Evolutionary conservation across 2,329 filamentous ascomycete genomes (phyloP).

Genomic region (Claviceps lovelessii): DNA sequence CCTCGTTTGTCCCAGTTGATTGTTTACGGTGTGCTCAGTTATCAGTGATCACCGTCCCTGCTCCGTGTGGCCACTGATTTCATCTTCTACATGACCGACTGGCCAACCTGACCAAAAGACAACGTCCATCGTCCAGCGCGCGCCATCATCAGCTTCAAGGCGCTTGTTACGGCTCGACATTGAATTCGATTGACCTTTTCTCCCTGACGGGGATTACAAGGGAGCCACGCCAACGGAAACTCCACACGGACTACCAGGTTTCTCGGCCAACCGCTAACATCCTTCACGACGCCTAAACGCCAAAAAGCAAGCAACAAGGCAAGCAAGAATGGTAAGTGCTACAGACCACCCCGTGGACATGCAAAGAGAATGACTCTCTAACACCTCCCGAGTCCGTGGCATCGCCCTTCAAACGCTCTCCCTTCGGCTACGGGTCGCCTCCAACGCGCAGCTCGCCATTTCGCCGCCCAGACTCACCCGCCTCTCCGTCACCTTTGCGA

Average conservation of each 20-base stretch:
- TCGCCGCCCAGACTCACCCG: slow-evolving; percentile 45
- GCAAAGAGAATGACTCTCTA: slow-evolving; percentile 14
- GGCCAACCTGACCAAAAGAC: background rate
- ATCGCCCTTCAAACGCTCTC: slow-evolving; percentile 53
- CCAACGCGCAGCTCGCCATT: slow-evolving; percentile 47
- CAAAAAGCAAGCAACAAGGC: background rate
- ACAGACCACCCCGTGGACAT: slow-evolving; percentile 7
- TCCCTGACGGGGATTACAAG: background rate
- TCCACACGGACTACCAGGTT: slow-evolving; percentile 6
- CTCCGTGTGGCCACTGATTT: background rate
- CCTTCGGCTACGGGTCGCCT: slow-evolving; percentile 55
- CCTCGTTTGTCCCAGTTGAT: slow-evolving; percentile 14
- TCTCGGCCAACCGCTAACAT: slow-evolving; percentile 11
- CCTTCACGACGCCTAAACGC: background rate
- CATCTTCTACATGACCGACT: background rate
- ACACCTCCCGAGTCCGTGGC: slow-evolving; percentile 33
- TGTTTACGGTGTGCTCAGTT: slow-evolving; percentile 13
- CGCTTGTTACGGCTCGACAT: background rate
- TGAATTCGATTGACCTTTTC: background rate
- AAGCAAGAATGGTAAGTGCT: slow-evolving; percentile 17
- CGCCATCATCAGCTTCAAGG: background rate
- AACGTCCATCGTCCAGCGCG: background rate
- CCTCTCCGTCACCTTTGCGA: slow-evolving; percentile 51
- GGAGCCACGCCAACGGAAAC: background rate
- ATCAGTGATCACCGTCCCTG: background rate